Base-by-base conservation (phyloP, 176 grass and related monocot species). In the Miscanthus lutarioriparius region DNA sequence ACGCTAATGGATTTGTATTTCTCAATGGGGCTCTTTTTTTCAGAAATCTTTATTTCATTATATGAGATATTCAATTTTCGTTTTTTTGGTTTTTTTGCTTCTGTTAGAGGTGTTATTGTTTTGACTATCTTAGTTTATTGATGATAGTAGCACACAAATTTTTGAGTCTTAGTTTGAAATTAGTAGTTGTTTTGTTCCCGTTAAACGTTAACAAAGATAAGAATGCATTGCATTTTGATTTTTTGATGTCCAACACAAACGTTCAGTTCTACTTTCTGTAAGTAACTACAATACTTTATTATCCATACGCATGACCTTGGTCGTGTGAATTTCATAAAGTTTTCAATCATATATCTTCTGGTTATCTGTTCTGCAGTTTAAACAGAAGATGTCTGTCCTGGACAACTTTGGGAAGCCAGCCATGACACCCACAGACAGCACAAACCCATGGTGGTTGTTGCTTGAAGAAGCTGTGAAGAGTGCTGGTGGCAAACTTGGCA, bases 261-360 rank as follows among this genome's bases (percentile, higher is more conserved):
- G 28, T 64, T 32, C 63, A 68, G 12, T 45, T 72, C 1, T 30
- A 9, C 8, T 27, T 73, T 43, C 43, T 78, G 19, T 30, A 59
- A 74, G 47, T 27, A 47, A 70, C 37, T 25, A n/a, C 22, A n/a
- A 47, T 28, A 59, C 8, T 47, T 48, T 54, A 58, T 28, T 15
- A 9, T 78, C 47, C 67, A 47, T 45, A 37, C 76, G 19, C 33
- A 62, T 79, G 64, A 27, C 39, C 41, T 84, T 36, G 11, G 6
- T 45, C 68, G 14, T 30, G 54, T 71, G 74, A 35, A 74, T 28
- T 38, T 67, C 37, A 45, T 10, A 43, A 64, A 77, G 39, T 80
- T 26, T 64, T 19, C 28, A 70, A 71, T 81, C 8, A 41, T 76
- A 36, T 30, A 63, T 80, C 43, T 87, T 64, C 13, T 22, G 68